Base-by-base conservation (phyloP, 2,329 filamentous ascomycete species). In the Blastomyces silverae region DNA sequence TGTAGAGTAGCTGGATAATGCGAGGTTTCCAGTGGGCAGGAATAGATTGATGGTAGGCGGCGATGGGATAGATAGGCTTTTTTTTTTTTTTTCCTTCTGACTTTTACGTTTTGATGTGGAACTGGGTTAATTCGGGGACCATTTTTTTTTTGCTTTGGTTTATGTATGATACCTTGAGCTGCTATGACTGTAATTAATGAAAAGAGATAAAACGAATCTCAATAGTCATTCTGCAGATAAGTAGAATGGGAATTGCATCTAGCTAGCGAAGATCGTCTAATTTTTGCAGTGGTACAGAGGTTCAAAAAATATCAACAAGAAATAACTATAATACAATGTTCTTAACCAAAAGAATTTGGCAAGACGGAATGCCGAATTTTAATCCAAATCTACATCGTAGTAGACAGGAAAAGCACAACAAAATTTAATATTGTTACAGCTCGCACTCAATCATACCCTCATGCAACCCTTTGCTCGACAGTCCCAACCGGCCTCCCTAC, bases 401-500 rank as follows among this genome's bases (percentile, higher is more conserved):
- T 39, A 10, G 4, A 6, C 13, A 28, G 50, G 25, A 31, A 15
- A 31, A 53, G 5, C 13, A 53, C 10, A 37, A 13, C 17, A 37
- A 37, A 37, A 6, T 17, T 20, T 37, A 11, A 2, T n/a, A 53
- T 25, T 25, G n/a, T 8, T 42, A 25, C 34, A 25, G 17, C 56
- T 37, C 34, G 1, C 15, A 56, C 28, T 39, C 8, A 22, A 62
- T 50, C 39, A 25, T n/a, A 58, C 13, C 44, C 37, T 64, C 58
- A 68, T 15, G 53, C 52, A 59, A 96, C 89, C 79, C 91, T 90
- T 46, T 90, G 85, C 61, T 91, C 90, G 0, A 96, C 88, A 0
- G 91, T 96, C 0, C 92, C 93, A 20, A 96, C 85, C 0, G 94
- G 94, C 68, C 93, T 80, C 77, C 92, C 90, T 1, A 94, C 91